Base-by-base conservation (phyloP, 495 filamentous ascomycete genomes). In the Podospora didyma region DNA sequence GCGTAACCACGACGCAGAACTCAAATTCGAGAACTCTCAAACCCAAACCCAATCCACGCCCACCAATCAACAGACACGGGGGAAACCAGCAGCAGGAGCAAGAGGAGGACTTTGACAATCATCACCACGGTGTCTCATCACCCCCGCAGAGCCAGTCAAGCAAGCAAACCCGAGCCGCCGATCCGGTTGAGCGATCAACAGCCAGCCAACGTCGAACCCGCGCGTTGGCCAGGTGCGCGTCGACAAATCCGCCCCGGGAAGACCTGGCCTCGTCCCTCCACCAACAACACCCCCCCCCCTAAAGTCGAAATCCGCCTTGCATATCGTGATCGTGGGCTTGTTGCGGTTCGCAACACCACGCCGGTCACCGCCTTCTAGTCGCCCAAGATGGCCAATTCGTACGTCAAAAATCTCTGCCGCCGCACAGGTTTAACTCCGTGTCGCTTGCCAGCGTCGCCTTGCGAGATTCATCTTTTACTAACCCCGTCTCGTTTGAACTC, bases 381-480 rank as follows among this genome's bases (percentile, higher is more conserved):
- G 26, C 46, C 58, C 46, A 48, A 48, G 31, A 60, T 60, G 58
- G 42, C 46, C 24, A 51, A 50, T 35, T 56, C 56, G 64, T 67
- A 62, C 10, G 64, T 59, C 17, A 2, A 34, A 28, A 20, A n/a
- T 41, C 19, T 11, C 34, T 12, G 7, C 14, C 39, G 12, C 9
- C n/a, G 14, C 5, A 2, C 7, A 10, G n/a, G 39, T 17, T 4
- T 42, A 5, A 4, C 39, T 10, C 14, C 9, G 14, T 16, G n/a
- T 55, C n/a, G 16, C 4, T 39, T 10, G 24, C 31, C 46, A 31
- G 9, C 4, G 14, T 23, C 44, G 3, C 20, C 6, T 28, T 17
- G 17, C 17, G 24, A 39, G 31, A n/a, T 39, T 55, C 10, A 20
- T 34, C 34, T 22, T 46, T 21, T 46, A 56, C 35, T 59, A 60